Base-by-base conservation (phyloP, 129 eudicot species). In the Mikania micrantha region DNA sequence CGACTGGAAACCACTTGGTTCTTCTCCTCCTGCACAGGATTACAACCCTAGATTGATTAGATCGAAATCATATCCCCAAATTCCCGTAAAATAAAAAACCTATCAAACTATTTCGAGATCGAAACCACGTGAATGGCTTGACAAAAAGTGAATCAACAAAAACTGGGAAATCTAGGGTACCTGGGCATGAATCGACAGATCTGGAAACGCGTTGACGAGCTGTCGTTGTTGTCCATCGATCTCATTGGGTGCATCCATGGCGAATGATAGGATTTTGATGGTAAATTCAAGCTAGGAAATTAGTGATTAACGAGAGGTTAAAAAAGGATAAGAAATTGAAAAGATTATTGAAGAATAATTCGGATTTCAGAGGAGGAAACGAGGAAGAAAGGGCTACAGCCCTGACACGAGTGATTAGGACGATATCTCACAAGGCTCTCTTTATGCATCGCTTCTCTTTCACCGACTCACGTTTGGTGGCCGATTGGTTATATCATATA, bases 231-330 rank as follows among this genome's bases (percentile, higher is more conserved):
- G 69, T 61, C 57, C 83, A 38, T 72, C 76, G 74, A 82, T 67
- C 78, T 78, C 76, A 58, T 75, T 75, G 32, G 73, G 60, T 36
- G 91, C 57, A 76, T 84, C 77, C 86, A 81, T 85, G 84, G 56
- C 41, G 70, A 50, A 19, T 19, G 41, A 52, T 22, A 15, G 72
- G 74, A 42, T 75, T 21, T 19, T 8, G 45, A n/a, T 8, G 69
- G 29, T 50, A 24, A 27, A 16, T 29, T 70, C 41, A 39, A 40
- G 57, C 34, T 59, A 40, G 34, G 29, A 35, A 57, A 12, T 36
- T 28, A 58, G 32, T 60, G 57, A 3, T 25, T 17, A 56, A 48
- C 27, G 5, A 53, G 28, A 42, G 15, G 20, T 20, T 42, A 11
- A 22, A 36, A 69, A 27, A 69, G 20, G 48, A 42, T 13, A 22